Conservation (phyloP, 2,329 filamentous ascomycete genomes). For the Aureobasidium mangrovei region DNA sequence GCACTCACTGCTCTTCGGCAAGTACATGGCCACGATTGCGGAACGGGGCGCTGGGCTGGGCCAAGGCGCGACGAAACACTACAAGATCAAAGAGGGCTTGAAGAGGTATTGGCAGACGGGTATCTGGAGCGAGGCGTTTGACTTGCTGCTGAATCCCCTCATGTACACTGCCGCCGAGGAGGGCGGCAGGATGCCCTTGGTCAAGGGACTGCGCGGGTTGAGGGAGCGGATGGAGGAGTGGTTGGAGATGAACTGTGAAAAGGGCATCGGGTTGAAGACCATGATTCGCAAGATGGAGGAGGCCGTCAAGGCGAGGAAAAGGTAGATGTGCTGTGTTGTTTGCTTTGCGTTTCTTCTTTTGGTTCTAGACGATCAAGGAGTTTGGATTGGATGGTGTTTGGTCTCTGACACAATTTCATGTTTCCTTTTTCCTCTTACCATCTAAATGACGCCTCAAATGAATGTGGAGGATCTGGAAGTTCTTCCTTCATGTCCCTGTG, state of each 20-base stretch:
- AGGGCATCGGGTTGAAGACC: conserved; percentile 53
- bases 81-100: conserved; percentile 70
- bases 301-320: conserved; percentile 46
- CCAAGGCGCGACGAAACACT: conserved; percentile 54
- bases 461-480: too few species aligned
- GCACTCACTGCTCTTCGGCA: conserved; percentile 84
- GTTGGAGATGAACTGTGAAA: conserved; percentile 74
- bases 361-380: too few species aligned
- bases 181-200: conserved; percentile 59
- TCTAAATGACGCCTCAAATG: too few species aligned
- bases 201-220: conserved; percentile 58
- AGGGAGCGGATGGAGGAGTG: conserved; percentile 77
- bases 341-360: not conserved
- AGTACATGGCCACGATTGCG: conserved; percentile 74
- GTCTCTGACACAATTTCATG: too few species aligned
- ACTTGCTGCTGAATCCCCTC: conserved; percentile 75
- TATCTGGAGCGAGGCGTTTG: conserved; percentile 77
- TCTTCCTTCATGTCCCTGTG: too few species aligned
- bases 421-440: too few species aligned
- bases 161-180: conserved; percentile 58
- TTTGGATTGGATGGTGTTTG: too few species aligned
- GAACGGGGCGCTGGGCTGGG: conserved; percentile 44
- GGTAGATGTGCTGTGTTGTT: conserved; percentile 14
- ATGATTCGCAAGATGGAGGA: conserved; percentile 57
- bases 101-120: conserved; percentile 97